phyloP scores from a whole-genome alignment of 352 stramenopile species.

The Globisporangium cystogenes region DNA sequence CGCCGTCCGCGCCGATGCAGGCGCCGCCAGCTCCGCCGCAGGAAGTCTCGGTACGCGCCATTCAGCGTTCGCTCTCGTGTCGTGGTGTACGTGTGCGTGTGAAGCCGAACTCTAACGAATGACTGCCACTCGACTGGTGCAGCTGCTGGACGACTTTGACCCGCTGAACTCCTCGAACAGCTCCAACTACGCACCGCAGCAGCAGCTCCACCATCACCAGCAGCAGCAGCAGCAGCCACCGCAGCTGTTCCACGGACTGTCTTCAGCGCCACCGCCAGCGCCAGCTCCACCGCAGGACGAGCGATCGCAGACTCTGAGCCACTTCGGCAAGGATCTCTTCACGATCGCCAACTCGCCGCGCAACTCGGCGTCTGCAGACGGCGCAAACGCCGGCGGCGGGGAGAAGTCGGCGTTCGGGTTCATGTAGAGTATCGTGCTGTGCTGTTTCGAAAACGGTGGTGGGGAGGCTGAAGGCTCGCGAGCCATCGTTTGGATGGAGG shows the following conservation, averaged over 20 bases:
- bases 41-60: conserved; percentile 54
- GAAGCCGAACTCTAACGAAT: neutral
- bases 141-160: conserved; percentile 53
- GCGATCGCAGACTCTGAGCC: conserved; percentile 57
- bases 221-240: conserved; percentile 28
- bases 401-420: conserved; percentile 85
- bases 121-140: conserved; percentile 2
- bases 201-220: conserved; percentile 22
- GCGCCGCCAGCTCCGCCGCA: conserved; percentile 16
- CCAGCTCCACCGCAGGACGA: conserved; percentile 31
- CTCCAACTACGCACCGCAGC: conserved; percentile 17
- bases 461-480: neutral
- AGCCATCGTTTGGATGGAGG: neutral
- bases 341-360: conserved; percentile 81
- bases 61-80: neutral
- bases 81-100: neutral
- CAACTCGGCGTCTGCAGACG: conserved; percentile 18
- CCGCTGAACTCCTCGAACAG: conserved; percentile 25
- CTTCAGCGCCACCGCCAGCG: conserved; percentile 17
- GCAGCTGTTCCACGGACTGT: conserved; percentile 13
- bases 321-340: conserved; percentile 85
- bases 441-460: conserved; percentile 7
- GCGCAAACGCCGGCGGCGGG: conserved; percentile 5
- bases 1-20: conserved; percentile 16
- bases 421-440: conserved; percentile 55